A percentile compares a stretch with the other conserved stretches of the same genome.
Conservation (phyloP, 805 yeast genomes). For the Metschnikowia vanudenii region DNA sequence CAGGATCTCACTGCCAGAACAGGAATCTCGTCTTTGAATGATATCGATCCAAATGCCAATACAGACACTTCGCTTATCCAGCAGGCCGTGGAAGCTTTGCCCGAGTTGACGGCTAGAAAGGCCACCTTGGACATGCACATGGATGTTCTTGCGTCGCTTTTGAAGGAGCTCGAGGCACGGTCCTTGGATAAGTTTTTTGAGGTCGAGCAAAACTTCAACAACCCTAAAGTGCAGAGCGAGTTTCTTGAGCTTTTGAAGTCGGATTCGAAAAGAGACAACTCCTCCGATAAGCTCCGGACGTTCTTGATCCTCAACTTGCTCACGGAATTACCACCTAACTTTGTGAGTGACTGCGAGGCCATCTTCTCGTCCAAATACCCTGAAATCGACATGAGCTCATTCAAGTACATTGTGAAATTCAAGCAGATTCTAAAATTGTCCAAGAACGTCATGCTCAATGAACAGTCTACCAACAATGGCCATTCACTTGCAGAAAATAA, state of each 20-base stretch:
- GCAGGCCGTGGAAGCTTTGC: conserved; percentile 87
- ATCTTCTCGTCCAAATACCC: conserved; percentile 53
- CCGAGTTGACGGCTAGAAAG: conserved; percentile 87
- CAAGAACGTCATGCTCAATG: conserved; percentile 20
- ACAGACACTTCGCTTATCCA: conserved; percentile 67
- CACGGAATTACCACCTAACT: conserved; percentile 38
- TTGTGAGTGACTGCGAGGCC: conserved; percentile 55
- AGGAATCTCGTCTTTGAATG: conserved; percentile 68
- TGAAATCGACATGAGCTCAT: conserved; percentile 55
- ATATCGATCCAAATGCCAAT: conserved; percentile 58
- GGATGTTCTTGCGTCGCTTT: conserved; percentile 84
- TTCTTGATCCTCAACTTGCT: conserved; percentile 72
- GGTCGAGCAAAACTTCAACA: conserved; percentile 79
- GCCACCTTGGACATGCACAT: conserved; percentile 91
- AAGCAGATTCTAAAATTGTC: conserved; percentile 69
- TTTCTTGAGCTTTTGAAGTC: conserved; percentile 59
- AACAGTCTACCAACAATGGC: conserved; percentile 29
- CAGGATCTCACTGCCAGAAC: conserved; percentile 78
- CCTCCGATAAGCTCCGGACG: conserved; percentile 82
- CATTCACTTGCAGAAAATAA: conserved; percentile 35
- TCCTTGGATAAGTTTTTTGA: conserved; percentile 89
- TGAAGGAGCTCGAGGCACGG: conserved; percentile 82
- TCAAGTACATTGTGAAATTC: conserved; percentile 73
- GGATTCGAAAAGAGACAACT: conserved; percentile 55
- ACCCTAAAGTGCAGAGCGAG: conserved; percentile 55